Conservation (phyloP, 495 filamentous ascomycete species). For the Astrothelium macrocarpum region DNA sequence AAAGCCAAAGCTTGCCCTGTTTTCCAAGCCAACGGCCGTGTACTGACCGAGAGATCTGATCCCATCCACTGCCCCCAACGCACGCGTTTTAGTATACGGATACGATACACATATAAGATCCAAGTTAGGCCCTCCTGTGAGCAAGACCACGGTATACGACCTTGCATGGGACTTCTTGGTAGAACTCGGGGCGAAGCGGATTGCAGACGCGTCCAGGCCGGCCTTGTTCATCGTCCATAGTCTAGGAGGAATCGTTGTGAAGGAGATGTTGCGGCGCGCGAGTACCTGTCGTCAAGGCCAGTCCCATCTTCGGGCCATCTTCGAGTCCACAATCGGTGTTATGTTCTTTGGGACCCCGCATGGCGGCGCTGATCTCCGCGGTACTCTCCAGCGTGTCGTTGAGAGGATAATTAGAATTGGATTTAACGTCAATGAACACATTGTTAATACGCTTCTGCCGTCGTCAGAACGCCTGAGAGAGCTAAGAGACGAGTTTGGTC, state of each 20-base stretch:
- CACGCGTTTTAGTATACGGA: slow-evolving; percentile 34
- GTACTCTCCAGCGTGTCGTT: slow-evolving; percentile 15
- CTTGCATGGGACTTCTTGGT: slow-evolving; percentile 33
- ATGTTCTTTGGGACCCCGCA: slow-evolving; percentile 40
- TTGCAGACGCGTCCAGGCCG: slow-evolving; percentile 25
- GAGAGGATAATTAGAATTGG: slow-evolving; percentile 21
- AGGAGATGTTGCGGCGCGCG: slow-evolving; percentile 32
- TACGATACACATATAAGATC: slow-evolving; percentile 35
- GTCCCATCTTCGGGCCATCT: slow-evolving; percentile 21
- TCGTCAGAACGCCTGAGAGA: slow-evolving; percentile 27
- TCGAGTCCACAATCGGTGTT: slow-evolving; percentile 31
- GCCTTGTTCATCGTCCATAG: slow-evolving; percentile 43
- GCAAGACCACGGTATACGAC: slow-evolving; percentile 30
- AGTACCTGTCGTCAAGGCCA: slow-evolving; percentile 13
- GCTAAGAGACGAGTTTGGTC: slow-evolving; percentile 28
- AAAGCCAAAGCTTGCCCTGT: slow-evolving; percentile 2
- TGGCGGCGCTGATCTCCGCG: slow-evolving; percentile 26
- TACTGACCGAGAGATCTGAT: slow-evolving; percentile 36
- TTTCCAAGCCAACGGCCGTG: not conserved
- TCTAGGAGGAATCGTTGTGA: slow-evolving; percentile 44
- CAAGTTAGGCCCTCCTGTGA: slow-evolving; percentile 19
- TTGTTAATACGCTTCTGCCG: slow-evolving; percentile 26
- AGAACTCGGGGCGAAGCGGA: slow-evolving; percentile 28
- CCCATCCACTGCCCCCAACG: slow-evolving; percentile 24
- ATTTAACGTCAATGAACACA: slow-evolving; percentile 20